Percentiles rank a stretch among this genome's conserved stretches.
These are phyloP conservation scores for Penicillium manginii DNA, from an alignment of 495 filamentous ascomycete genomes.

Conservation along the genomic window DNA sequence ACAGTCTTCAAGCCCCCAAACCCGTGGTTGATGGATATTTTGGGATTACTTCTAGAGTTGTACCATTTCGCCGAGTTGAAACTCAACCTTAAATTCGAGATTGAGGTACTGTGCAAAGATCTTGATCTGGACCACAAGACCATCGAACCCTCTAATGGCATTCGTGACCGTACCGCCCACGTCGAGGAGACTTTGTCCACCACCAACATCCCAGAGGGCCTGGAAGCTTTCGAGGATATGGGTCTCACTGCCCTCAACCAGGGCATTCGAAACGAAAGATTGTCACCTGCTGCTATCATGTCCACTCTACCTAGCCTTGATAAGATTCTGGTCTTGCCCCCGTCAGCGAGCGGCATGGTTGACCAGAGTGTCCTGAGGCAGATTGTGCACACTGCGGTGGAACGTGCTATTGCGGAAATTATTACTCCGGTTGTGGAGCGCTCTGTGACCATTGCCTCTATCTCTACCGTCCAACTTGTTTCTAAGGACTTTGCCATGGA, in stretches of 20 bases:
- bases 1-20: slow-evolving; percentile 93
- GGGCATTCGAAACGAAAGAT: slow-evolving; percentile 66
- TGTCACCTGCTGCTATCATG: slow-evolving; percentile 73
- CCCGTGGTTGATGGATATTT: slow-evolving; percentile 95
- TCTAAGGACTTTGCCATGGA: slow-evolving; percentile 96
- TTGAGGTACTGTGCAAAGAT: slow-evolving; percentile 93
- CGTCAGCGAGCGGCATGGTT: slow-evolving; percentile 71
- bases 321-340: slow-evolving; percentile 72
- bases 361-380: slow-evolving; percentile 71
- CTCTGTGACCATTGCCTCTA: slow-evolving; percentile 95
- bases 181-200: slow-evolving; percentile 63
- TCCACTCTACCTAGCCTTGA: slow-evolving; percentile 80
- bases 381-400: slow-evolving; percentile 81
- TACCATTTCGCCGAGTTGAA: slow-evolving; percentile 93
- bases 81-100: slow-evolving; percentile 95
- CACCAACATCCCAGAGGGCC: slow-evolving; percentile 62
- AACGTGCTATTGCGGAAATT: slow-evolving; percentile 88
- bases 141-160: slow-evolving; percentile 80
- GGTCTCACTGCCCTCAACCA: slow-evolving; percentile 72
- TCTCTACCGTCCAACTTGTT: slow-evolving; percentile 90
- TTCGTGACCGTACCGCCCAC: slow-evolving; percentile 67
- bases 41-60: slow-evolving; percentile 84
- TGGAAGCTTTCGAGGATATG: slow-evolving; percentile 80
- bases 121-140: slow-evolving; percentile 84
- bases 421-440: slow-evolving; percentile 96